Percentiles rank a stretch among this genome's conserved stretches.
These are phyloP conservation scores for Ganoderma resinaceum DNA, from an alignment of 1,284 basidiomycete genomes.

Conservation along the genomic window DNA sequence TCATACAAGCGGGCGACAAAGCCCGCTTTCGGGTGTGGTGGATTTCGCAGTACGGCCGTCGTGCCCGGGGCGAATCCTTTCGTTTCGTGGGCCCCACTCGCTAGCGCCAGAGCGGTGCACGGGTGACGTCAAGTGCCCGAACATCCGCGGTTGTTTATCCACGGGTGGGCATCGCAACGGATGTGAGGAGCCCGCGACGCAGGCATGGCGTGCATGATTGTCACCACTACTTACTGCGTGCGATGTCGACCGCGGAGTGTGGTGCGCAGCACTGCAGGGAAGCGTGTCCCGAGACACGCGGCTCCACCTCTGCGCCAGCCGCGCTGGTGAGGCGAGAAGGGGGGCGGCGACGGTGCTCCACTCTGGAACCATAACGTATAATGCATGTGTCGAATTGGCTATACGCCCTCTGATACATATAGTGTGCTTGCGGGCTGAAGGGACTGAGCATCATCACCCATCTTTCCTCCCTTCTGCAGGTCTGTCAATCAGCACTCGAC, in stretches of 20 bases:
- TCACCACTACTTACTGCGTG: not conserved
- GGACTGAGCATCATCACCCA: not conserved
- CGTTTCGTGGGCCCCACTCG: not conserved
- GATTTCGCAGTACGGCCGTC: not conserved
- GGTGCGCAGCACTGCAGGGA: not conserved
- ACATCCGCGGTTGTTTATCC: not conserved
- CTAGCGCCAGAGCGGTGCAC: not conserved
- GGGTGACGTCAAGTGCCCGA: not conserved
- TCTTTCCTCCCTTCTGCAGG: not conserved
- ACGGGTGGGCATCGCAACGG: constrained; percentile 1
- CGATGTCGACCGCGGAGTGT: not conserved
- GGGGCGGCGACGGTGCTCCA: not conserved
- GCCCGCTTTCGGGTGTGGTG: not conserved
- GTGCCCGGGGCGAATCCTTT: not conserved
- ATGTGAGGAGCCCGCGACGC: not conserved
- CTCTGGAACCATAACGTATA: not conserved
- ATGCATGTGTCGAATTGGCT: not conserved
- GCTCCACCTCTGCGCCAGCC: not conserved
- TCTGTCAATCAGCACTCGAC: not conserved
- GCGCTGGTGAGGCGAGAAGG: not conserved
- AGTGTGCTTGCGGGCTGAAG: not conserved
- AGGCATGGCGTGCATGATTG: too few species aligned
- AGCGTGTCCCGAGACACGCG: not conserved
- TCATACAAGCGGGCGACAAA: not conserved
- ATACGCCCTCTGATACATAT: not conserved